Percentiles rank a stretch among this genome's conserved stretches.
Evolutionary conservation across 306 rosid species (phyloP).

Genomic region (Benincasa hispida): DNA sequence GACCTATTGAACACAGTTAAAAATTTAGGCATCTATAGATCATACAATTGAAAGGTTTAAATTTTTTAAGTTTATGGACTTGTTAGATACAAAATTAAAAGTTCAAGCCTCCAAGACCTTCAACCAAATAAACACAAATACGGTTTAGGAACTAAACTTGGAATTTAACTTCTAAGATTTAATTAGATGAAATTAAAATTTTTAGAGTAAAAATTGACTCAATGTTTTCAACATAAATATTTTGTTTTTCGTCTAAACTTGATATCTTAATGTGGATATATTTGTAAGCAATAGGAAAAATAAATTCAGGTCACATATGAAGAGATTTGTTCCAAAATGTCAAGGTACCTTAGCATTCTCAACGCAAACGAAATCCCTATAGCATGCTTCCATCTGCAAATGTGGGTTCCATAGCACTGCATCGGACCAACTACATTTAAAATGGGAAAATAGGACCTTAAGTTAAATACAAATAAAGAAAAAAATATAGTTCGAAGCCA

Average conservation of each 20-base stretch:
- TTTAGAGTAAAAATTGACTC: too few relatives aligned
- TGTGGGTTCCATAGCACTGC: conserved; percentile 93
- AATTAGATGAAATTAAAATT: background rate
- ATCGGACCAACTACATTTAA: conserved; percentile 72
- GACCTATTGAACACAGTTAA: too few relatives aligned
- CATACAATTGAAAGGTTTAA: too few relatives aligned
- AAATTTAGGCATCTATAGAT: too few relatives aligned
- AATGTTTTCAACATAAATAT: background rate
- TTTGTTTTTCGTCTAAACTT: background rate
- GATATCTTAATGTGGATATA: background rate
- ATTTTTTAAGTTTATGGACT: too few relatives aligned
- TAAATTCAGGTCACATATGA: background rate
- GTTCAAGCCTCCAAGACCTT: too few relatives aligned
- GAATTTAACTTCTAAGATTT: too few relatives aligned
- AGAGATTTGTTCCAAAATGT: background rate
- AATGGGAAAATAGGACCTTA: conserved; percentile 8
- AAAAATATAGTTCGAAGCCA: background rate
- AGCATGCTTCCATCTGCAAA: conserved; percentile 84
- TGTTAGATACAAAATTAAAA: too few relatives aligned
- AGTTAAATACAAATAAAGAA: background rate
- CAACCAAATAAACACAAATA: too few relatives aligned
- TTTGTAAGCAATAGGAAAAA: background rate
- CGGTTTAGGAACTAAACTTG: too few relatives aligned
- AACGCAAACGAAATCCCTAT: conserved; percentile 87
- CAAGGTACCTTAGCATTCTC: conserved; percentile 86